A percentile compares a stretch with the other conserved stretches of the same genome.
Evolutionary conservation across 2,329 filamentous ascomycete species (phyloP).

Genomic region (Beauveria bassiana): DNA sequence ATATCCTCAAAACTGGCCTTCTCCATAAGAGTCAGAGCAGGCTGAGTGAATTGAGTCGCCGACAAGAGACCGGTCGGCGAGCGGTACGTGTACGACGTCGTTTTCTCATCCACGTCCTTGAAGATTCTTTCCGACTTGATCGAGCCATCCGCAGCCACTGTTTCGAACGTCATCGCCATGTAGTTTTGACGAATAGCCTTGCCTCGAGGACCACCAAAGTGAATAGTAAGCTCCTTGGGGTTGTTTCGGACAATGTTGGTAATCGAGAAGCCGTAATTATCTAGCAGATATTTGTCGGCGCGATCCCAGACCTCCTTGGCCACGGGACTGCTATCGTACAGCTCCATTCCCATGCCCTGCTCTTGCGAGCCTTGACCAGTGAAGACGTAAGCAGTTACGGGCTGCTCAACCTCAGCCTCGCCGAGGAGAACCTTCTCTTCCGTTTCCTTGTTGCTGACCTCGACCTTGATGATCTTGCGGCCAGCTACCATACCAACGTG

Average conservation of each 20-base stretch:
- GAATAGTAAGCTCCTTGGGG: slow-evolving; percentile 94
- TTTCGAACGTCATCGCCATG: slow-evolving; percentile 99
- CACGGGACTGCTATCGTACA: slow-evolving; percentile 87
- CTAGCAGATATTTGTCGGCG: slow-evolving; percentile 94
- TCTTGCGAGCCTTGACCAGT: slow-evolving; percentile 98
- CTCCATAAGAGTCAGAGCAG: slow-evolving; percentile 96
- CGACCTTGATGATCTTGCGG: slow-evolving; percentile 98
- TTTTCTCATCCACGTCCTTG: slow-evolving; percentile 91
- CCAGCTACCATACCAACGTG: slow-evolving; percentile 97
- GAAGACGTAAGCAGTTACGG: slow-evolving; percentile 93
- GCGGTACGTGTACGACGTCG: slow-evolving; percentile 92
- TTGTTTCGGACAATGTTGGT: slow-evolving; percentile 99
- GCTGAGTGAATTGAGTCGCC: slow-evolving; percentile 97
- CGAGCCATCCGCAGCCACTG: slow-evolving; percentile 81
- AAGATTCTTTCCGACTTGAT: slow-evolving; percentile 99
- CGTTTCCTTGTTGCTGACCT: slow-evolving; percentile 89
- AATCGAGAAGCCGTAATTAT: slow-evolving; percentile 97
- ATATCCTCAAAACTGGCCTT: slow-evolving; percentile 99
- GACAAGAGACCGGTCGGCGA: slow-evolving; percentile 92
- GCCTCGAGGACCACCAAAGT: slow-evolving; percentile 93
- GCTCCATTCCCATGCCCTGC: slow-evolving; percentile 99
- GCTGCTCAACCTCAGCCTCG: slow-evolving; percentile 96
- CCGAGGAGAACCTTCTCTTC: slow-evolving; percentile 94
- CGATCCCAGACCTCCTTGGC: slow-evolving; percentile 97
- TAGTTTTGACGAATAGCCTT: slow-evolving; percentile 98